Conservation (phyloP, 805 yeast species). For the Aciculoconidium aculeatum region DNA sequence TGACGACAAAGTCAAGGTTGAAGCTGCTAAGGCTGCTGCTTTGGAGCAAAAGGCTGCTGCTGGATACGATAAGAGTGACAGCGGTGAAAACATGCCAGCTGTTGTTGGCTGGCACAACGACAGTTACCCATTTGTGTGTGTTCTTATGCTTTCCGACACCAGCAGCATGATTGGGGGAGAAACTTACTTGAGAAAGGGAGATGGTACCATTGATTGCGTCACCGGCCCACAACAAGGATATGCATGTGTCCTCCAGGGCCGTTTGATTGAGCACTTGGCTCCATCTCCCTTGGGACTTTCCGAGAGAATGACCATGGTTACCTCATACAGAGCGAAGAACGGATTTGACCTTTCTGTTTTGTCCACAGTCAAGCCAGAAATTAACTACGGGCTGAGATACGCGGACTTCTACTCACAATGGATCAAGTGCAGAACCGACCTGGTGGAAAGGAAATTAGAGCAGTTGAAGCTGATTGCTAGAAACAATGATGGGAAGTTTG, state of each 20-base stretch:
- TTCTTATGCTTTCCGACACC: conserved; percentile 57
- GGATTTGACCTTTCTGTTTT: conserved; percentile 27
- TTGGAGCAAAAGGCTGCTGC: conserved; percentile 6
- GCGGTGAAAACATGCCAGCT: conserved; percentile 42
- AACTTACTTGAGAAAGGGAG: conserved; percentile 46
- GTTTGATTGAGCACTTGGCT: conserved; percentile 42
- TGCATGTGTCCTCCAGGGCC: conserved; percentile 46
- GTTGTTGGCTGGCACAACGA: conserved; percentile 61
- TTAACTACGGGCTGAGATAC: conserved; percentile 30
- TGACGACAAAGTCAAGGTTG: conserved; percentile 31
- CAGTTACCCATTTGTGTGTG: conserved; percentile 61
- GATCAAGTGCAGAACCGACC: conserved; percentile 25
- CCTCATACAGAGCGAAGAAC: conserved; percentile 32
- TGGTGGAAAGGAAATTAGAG: conserved; percentile 21
- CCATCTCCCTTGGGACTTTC: conserved; percentile 34
- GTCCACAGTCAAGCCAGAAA: conserved; percentile 34
- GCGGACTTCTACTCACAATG: conserved; percentile 34
- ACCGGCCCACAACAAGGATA: conserved; percentile 44
- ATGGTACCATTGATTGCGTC: conserved; percentile 9
- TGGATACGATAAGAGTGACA: conserved; percentile 5
- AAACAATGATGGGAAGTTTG: conserved; percentile 15
- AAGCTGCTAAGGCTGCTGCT: conserved; percentile 8
- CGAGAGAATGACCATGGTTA: conserved; percentile 40
- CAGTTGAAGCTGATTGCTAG: conserved; percentile 12
- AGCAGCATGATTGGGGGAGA: conserved; percentile 57